Evolutionary conservation across 2,329 filamentous ascomycete genomes (phyloP).

Genomic region (Ascomycota sp.): DNA sequence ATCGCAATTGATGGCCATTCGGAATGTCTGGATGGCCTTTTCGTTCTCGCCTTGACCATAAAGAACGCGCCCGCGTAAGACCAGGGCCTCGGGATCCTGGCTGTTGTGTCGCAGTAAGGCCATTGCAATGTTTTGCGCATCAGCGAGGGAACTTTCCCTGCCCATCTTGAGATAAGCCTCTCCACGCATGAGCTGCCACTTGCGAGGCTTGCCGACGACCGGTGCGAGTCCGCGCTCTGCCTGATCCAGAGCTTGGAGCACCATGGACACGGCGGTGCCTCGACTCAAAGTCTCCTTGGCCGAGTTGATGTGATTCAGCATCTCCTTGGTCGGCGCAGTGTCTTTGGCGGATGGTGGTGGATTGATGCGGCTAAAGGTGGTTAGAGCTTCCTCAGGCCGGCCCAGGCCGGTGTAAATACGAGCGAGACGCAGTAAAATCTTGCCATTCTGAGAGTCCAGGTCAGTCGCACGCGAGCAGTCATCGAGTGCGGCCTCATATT

Average conservation of each 20-base stretch:
- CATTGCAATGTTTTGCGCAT: conserved; percentile 87
- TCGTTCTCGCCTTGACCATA: conserved; percentile 90
- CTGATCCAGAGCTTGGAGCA: conserved; percentile 74
- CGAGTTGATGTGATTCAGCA: conserved; percentile 62
- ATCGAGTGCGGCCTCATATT: conserved; percentile 61
- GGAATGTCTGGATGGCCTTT: conserved; percentile 82
- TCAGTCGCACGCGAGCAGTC: conserved; percentile 71
- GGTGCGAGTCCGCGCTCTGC: conserved; percentile 62
- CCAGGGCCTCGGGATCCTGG: conserved; percentile 82
- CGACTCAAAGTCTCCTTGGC: conserved; percentile 58
- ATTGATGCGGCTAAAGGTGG: conserved; percentile 61
- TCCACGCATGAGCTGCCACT: conserved; percentile 84
- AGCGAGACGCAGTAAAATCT: conserved; percentile 72
- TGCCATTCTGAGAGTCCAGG: conserved; percentile 67
- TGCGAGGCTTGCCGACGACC: conserved; percentile 62
- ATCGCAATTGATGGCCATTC: conserved; percentile 73
- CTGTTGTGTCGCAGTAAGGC: conserved; percentile 65
- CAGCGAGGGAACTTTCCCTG: conserved; percentile 68
- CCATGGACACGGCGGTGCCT: conserved; percentile 75
- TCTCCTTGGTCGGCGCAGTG: conserved; percentile 59
- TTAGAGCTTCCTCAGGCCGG: conserved; percentile 67
- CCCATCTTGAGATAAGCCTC: conserved; percentile 89
- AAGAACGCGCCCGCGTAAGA: conserved; percentile 68
- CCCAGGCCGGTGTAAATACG: conserved; percentile 80
- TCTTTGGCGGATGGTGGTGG: conserved; percentile 72